phyloP scores from a whole-genome alignment of 2,329 filamentous ascomycete genomes.

The Hirsutella rhossiliensis region DNA sequence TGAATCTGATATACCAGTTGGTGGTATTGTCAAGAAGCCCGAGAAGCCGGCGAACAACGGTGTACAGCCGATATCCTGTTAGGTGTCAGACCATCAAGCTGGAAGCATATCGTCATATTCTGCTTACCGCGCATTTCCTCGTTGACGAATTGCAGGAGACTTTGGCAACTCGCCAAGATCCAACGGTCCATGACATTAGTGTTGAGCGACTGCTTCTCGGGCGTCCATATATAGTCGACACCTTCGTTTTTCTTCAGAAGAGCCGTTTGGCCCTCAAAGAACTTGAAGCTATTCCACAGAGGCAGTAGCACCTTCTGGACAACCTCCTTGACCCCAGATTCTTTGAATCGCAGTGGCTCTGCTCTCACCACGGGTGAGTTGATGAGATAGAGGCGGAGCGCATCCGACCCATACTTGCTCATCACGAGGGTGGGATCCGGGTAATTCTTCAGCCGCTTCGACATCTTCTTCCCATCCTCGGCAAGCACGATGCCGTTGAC shows the following conservation, averaged over 20 bases:
- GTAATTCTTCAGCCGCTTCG: constrained; percentile 92
- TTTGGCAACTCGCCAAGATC: constrained; percentile 89
- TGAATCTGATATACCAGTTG: constrained; percentile 99
- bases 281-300: constrained; percentile 94
- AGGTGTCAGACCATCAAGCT: not conserved
- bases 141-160: constrained; percentile 82
- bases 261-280: constrained; percentile 81
- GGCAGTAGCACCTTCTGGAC: constrained; percentile 84
- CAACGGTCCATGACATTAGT: constrained; percentile 92
- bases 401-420: constrained; percentile 81
- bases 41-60: constrained; percentile 76
- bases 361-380: constrained; percentile 92
- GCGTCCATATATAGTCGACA: constrained; percentile 68
- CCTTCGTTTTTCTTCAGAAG: constrained; percentile 77
- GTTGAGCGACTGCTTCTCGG: constrained; percentile 61
- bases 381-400: constrained; percentile 87
- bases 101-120: not conserved
- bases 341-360: constrained; percentile 84
- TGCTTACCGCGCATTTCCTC: constrained; percentile 71
- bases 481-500: constrained; percentile 91
- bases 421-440: constrained; percentile 78
- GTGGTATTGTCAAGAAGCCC: constrained; percentile 85
- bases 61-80: constrained; percentile 65
- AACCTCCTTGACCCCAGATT: constrained; percentile 85
- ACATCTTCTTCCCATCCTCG: constrained; percentile 98